Conservation (phyloP, 805 yeast species). For the Ogataea wickerhamii region DNA sequence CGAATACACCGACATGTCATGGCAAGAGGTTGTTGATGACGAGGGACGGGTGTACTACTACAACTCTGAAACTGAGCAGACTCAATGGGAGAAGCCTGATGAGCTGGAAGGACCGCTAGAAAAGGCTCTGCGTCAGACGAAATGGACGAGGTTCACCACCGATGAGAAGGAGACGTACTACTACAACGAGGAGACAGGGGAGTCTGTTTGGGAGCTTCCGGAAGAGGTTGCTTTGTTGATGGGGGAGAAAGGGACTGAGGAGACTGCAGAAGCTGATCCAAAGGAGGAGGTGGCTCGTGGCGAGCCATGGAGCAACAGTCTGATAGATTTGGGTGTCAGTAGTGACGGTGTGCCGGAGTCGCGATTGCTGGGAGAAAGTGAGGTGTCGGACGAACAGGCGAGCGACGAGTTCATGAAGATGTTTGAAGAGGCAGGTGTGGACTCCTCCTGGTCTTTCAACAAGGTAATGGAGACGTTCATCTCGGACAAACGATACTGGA, state of each 20-base stretch:
- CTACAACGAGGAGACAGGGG: slow-evolving; percentile 58
- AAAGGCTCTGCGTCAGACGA: slow-evolving; percentile 44
- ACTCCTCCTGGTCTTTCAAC: slow-evolving; percentile 72
- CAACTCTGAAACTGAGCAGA: slow-evolving; percentile 57
- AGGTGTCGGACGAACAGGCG: slow-evolving; percentile 3
- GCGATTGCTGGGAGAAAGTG: background rate
- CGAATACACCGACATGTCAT: no score
- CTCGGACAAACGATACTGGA: slow-evolving; percentile 64
- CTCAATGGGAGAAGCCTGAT: slow-evolving; percentile 81
- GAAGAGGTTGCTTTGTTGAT: slow-evolving; percentile 34
- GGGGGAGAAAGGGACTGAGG: slow-evolving; percentile 5
- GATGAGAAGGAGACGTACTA: slow-evolving; percentile 65
- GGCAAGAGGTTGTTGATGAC: slow-evolving; percentile 65
- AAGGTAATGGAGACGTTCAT: slow-evolving; percentile 58
- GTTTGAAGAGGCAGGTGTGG: slow-evolving; percentile 55
- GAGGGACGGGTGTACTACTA: slow-evolving; percentile 72
- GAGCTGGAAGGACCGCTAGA: slow-evolving; percentile 40
- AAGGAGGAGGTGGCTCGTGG: background rate
- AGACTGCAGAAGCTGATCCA: background rate
- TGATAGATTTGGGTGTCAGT: slow-evolving; percentile 11
- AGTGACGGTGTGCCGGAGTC: slow-evolving; percentile 3
- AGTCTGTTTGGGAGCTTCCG: slow-evolving; percentile 83
- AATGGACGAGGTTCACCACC: slow-evolving; percentile 50
- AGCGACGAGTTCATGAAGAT: slow-evolving; percentile 47
- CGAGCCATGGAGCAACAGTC: slow-evolving; percentile 8